Evolutionary conservation across 176 grass and related monocot species (phyloP), one percentile per base, ranked within the genome.

Genomic region (Chloris gayana): DNA sequence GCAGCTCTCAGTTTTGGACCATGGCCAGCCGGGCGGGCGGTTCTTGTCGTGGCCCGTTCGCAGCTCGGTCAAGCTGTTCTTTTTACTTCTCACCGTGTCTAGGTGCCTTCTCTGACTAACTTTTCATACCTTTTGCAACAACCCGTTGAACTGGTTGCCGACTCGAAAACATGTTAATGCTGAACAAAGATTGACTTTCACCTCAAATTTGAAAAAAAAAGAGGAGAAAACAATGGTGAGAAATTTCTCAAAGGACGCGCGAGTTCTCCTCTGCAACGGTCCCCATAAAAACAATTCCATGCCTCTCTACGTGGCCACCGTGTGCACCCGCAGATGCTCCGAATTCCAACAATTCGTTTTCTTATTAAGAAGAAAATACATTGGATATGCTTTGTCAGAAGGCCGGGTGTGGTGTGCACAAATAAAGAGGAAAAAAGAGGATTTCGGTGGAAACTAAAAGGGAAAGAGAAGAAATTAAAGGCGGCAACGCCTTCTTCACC

Each of bases 401-500:
- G 56, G 19, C 8, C 6, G 6, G 53, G 53, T n/a, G 31, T 18
- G 9, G 0, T 7, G 45, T 6, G 18, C 1, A 18, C 0, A 81
- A 42, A 85, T 42, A 24, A 56, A 30, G 12, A 13, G 50, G 61
- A 24, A 0, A 0, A 0, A 2, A 8, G 8, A 13, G 66, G 57
- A 26, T 17, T 65, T 81, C 72, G 72, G 83, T 61, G 78, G 72
- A 73, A 85, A n/a, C n/a, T n/a, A n/a, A 85, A 82, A 67, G 9
- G 15, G 14, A 1, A 5, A 21, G 44, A 82, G 49, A 73, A 47
- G 71, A 78, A 78, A 70, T 69, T 75, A 64, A 88, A 85, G 79
- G 78, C 58, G 33, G 78, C 87, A 42, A 82, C 67, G 60, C 49
- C 37, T 58, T 77, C 78, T 57, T 84, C 74, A 80, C 84, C 88